Evolutionary conservation across 1,139 yeast species (phyloP), one percentile per base, ranked within the genome.

Genomic region (Suhomyces anneliseae): DNA sequence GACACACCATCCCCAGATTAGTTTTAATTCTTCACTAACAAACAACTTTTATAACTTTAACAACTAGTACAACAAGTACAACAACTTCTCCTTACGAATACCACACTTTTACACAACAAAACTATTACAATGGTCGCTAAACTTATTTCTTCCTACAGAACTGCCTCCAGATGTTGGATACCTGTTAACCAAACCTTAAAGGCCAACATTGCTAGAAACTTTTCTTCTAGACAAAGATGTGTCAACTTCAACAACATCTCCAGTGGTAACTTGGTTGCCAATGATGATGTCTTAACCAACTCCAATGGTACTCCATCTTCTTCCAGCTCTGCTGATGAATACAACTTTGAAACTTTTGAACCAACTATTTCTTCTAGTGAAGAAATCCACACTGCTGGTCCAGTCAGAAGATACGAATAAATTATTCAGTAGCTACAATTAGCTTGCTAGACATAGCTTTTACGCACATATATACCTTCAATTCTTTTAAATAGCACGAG

Each of bases 141-240:
- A 58, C 65, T 72, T 38, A 64, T 74, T 39, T 59, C 75, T 39
- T 58, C 71, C 33, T 70, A 65, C 61, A 71, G 68, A 57, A 72
- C 79, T 45, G 77, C 78, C 50, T 61, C 78, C 45, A 70, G 77
- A 56, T 73, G 77, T 55, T 74, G 78, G 78, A 57, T 74, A 27
- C 78, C 79, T 46, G 47, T 51, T 39, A 51, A 52, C 50, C 58
- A 53, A 42, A 34, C 47, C 36, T 40, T 50, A 39, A 46, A 46
- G 40, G 29, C 44, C 26, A 49, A 41, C 49, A 44, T 51, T 34
- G 46, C 52, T 36, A 57, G 51, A 54, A 64, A 57, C 54, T 72
- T 72, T 49, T 72, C 77, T 32, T 70, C 77, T 2, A 66, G 60
- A 49, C 76, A 72, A 55, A 65, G 76, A 56, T 63, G 61, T 40